phyloP scores from a whole-genome alignment of 2,329 filamentous ascomycete species.

The Amauroascus niger region DNA sequence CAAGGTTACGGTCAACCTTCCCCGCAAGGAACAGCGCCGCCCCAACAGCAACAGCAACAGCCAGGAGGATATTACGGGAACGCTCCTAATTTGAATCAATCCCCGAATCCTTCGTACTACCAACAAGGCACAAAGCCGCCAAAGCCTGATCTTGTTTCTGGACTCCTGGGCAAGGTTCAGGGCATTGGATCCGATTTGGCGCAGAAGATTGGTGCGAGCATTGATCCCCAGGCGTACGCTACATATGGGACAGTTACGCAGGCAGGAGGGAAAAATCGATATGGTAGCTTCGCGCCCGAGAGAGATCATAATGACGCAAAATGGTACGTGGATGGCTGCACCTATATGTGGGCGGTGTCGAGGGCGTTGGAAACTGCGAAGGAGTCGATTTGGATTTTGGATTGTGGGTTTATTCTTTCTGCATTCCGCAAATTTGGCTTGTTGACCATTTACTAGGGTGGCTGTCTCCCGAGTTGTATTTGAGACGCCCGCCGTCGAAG shows the following conservation, averaged over 20 bases:
- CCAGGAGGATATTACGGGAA: constrained; percentile 17
- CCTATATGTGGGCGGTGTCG: constrained; percentile 94
- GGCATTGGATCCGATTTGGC: constrained; percentile 44
- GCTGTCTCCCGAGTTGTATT: constrained; percentile 78
- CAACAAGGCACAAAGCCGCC: constrained; percentile 26
- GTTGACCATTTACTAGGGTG: constrained; percentile 67
- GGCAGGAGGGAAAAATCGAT: constrained; percentile 67
- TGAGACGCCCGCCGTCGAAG: constrained; percentile 71
- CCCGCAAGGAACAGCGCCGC: constrained; percentile 5
- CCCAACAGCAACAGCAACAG: constrained; percentile 14
- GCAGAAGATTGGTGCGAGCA: constrained; percentile 39
- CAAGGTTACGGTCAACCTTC: constrained; percentile 15
- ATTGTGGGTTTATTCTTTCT: constrained; percentile 59
- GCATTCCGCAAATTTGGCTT: constrained; percentile 38
- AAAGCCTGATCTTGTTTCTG: constrained; percentile 34
- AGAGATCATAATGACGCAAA: constrained; percentile 78
- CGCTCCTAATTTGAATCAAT: constrained; percentile 22
- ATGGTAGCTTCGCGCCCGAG: constrained; percentile 82
- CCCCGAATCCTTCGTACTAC: constrained; percentile 24
- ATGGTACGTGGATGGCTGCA: constrained; percentile 92
- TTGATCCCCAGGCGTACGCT: constrained; percentile 42
- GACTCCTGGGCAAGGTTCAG: constrained; percentile 49
- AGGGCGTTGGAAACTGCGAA: constrained; percentile 79
- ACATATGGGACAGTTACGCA: constrained; percentile 36
- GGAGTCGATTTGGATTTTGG: constrained; percentile 89